Evolutionary conservation across 2,329 filamentous ascomycete species (phyloP).

Genomic region (Thermomyces lanuginosus): DNA sequence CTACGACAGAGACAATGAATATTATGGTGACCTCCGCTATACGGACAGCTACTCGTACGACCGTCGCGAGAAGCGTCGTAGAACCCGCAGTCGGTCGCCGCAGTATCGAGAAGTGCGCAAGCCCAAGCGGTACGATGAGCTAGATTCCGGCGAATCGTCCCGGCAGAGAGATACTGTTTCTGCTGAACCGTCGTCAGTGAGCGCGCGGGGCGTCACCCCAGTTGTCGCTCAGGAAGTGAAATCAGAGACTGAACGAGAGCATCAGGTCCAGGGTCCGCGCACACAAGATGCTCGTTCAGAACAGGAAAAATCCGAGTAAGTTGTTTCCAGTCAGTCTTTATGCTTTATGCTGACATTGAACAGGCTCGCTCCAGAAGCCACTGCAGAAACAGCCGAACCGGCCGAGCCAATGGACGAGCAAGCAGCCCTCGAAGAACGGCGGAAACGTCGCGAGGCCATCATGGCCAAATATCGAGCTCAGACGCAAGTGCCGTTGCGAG

Average conservation of each 20-base stretch:
- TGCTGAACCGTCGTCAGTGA: constrained; percentile 44
- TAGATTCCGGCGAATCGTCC: constrained; percentile 14
- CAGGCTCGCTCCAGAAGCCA: constrained; percentile 5
- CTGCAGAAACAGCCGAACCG: constrained; percentile 23
- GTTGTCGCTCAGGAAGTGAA: constrained; percentile 42
- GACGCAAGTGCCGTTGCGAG: constrained; percentile 26
- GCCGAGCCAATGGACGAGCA: constrained; percentile 58
- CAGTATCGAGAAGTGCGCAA: constrained; percentile 21
- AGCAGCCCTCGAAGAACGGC: constrained; percentile 67
- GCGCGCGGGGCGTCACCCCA: constrained; percentile 46
- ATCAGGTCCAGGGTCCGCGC: constrained; percentile 37
- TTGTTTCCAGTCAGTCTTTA: background rate
- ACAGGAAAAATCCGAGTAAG: constrained; percentile 3
- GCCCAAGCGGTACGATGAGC: constrained; percentile 25
- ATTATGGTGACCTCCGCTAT: constrained; percentile 28
- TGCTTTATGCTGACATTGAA: constrained; percentile 4
- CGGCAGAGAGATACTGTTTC: constrained; percentile 36
- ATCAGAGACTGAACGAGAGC: constrained; percentile 53
- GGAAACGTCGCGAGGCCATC: constrained; percentile 69
- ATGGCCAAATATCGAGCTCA: constrained; percentile 62
- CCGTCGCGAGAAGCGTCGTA: constrained; percentile 38
- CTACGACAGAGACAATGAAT: constrained; percentile 32
- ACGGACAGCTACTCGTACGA: constrained; percentile 36
- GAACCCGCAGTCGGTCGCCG: constrained; percentile 38
- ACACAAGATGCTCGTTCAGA: constrained; percentile 10